Base-by-base conservation (phyloP, 495 filamentous ascomycete genomes). In the Talaromyces adpressus region DNA sequence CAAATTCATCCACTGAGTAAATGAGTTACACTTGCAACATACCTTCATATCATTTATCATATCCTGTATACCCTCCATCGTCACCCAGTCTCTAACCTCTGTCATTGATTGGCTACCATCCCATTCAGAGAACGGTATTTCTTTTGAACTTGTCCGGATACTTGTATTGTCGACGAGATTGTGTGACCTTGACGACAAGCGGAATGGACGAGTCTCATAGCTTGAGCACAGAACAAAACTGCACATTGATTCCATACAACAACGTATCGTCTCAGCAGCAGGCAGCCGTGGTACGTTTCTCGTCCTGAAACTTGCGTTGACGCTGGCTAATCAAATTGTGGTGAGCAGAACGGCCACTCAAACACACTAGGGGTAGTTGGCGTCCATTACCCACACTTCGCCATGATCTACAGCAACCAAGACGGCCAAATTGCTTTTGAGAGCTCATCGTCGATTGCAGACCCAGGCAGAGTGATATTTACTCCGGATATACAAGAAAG, bases 331-430 rank as follows among this genome's bases (percentile, higher is more conserved):
- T 67, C 32, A 59, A 66, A 65, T 57, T 62, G 22, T 29, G 11
- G 25, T 36, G 59, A 67, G 45, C 65, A 69, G 60, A 36, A 29
- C 30, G 23, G 25, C 23, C 25, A 53, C 18, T 56, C 63, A 32
- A 54, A 30, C n/a, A 27, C 16, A 20, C 25, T 41, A 61, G 62
- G 36, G 25, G 61, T 63, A 36, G 32, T 69, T 7, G 64, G 69
- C 16, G 62, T 73, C 34, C 71, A 72, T 22, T 75, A 75, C 23
- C 68, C 73, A 1, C 77, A 79, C 54, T 80, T 73, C 49, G 75
- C 75, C 29, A 62, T 79, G 61, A 71, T 80, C 52, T 80, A 73
- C 57, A 67, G 77, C 25, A 73, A 80, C 59, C 70, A 73, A 16
- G 71, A 75, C 62, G 76, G 77, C 6, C 66, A 77, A 32, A 63